Conservation (phyloP, 106 monocot genomes). For the Gastrodia elata region DNA sequence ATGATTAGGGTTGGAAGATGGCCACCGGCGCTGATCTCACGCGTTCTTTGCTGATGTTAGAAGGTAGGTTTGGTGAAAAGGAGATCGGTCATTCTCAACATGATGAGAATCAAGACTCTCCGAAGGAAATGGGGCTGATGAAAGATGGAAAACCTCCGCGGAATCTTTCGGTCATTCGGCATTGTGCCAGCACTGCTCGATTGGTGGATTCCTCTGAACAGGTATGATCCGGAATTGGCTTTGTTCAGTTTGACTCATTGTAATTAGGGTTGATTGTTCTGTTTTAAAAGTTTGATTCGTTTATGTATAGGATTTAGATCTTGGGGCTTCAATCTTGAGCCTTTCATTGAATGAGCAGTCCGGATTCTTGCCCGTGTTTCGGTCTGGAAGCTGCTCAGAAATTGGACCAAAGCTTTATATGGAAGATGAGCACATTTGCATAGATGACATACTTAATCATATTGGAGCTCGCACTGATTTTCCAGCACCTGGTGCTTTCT, state of each 20-base stretch:
- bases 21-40: constrained; percentile 6
- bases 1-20: constrained; percentile 9
- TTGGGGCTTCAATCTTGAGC: constrained; percentile 5
- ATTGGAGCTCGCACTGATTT: constrained; percentile 20
- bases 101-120: constrained; percentile 16
- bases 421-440: constrained; percentile 34
- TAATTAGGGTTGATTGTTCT: not conserved
- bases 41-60: constrained; percentile 18
- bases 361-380: constrained; percentile 17
- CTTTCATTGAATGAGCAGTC: constrained; percentile 14
- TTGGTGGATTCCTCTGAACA: constrained; percentile 18
- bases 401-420: constrained; percentile 20
- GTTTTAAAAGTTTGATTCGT: not conserved
- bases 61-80: constrained; percentile 9
- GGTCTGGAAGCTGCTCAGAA: constrained; percentile 25
- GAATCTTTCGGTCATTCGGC: constrained; percentile 38
- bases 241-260: not conserved
- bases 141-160: constrained; percentile 41
- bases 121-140: constrained; percentile 21
- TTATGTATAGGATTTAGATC: constrained; percentile 11
- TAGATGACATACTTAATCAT: constrained; percentile 44
- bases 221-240: not conserved
- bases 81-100: constrained; percentile 13
- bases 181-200: constrained; percentile 32
- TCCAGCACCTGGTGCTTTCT: constrained; percentile 47